A percentile compares a stretch with the other conserved stretches of the same genome.
phyloP scores from a whole-genome alignment of 1,284 basidiomycete species.

The Austroboletus novae-zelandiae region DNA sequence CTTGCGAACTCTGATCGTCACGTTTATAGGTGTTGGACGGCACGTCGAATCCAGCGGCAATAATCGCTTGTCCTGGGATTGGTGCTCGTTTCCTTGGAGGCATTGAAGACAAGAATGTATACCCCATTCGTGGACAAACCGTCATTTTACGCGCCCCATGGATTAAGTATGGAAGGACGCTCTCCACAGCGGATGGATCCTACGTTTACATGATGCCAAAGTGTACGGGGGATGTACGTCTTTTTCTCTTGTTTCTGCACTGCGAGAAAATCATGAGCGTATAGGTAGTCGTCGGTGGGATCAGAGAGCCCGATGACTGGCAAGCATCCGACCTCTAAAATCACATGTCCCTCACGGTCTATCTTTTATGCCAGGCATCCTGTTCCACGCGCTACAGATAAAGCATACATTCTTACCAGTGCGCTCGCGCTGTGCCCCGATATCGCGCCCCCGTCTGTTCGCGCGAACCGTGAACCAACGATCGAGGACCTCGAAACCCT shows the following conservation, averaged over 20 bases:
- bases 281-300: conserved; percentile 69
- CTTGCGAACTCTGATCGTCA: neutral
- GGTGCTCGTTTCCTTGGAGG: conserved; percentile 76
- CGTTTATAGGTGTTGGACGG: conserved; percentile 14
- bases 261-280: neutral
- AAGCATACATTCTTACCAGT: conserved; percentile 56
- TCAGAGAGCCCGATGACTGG: conserved; percentile 63
- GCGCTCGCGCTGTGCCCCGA: conserved; percentile 62
- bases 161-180: conserved; percentile 63
- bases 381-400: conserved; percentile 56
- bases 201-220: conserved; percentile 75
- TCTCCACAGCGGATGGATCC: conserved; percentile 45
- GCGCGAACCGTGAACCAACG: conserved; percentile 47
- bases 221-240: conserved; percentile 59
- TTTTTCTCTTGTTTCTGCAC: neutral
- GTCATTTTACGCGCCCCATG: conserved; percentile 73
- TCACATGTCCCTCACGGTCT: neutral
- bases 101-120: conserved; percentile 69
- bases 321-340: conserved; percentile 19
- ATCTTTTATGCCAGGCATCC: conserved; percentile 43
- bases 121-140: conserved; percentile 86
- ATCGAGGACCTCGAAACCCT: conserved; percentile 62
- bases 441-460: conserved; percentile 59
- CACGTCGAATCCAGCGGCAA: conserved; percentile 30
- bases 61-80: conserved; percentile 65